phyloP scores from a whole-genome alignment of 257 asterid genomes.

The Solanum peruvianum region DNA sequence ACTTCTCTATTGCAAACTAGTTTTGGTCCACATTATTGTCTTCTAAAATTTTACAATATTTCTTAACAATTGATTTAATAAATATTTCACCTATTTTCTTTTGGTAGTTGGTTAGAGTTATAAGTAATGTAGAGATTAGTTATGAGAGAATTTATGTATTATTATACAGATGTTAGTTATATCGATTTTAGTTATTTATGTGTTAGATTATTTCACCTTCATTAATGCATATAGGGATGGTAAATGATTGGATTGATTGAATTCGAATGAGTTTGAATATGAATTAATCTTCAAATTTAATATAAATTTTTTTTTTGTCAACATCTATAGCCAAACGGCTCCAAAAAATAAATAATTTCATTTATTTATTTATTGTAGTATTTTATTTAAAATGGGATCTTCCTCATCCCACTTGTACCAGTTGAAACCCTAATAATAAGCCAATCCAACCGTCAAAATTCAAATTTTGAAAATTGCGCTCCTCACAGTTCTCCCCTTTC shows the following conservation, averaged over 20 bases:
- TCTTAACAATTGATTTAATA: neutral
- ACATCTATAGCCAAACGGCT: neutral
- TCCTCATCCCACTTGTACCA: neutral
- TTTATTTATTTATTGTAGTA: neutral
- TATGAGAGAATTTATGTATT: no score
- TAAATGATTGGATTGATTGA: no score
- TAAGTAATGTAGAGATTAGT: neutral
- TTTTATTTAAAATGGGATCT: neutral
- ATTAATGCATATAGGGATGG: no score
- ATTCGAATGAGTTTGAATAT: no score
- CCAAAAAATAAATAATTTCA: neutral
- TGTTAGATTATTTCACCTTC: no score
- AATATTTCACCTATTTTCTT: neutral
- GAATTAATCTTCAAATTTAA: neutral
- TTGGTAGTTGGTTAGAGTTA: neutral
- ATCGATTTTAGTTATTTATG: neutral
- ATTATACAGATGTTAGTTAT: no score
- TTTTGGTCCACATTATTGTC: neutral
- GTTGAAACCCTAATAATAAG: neutral
- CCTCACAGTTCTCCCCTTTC: neutral
- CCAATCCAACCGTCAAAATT: constrained; percentile 8
- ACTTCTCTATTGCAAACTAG: neutral
- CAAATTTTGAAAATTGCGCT: constrained; percentile 46
- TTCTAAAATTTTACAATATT: neutral
- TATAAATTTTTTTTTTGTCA: neutral